Evolutionary conservation across 768 basidiomycete genomes (phyloP).

Genomic region (Xerocomellus amylosporus): DNA sequence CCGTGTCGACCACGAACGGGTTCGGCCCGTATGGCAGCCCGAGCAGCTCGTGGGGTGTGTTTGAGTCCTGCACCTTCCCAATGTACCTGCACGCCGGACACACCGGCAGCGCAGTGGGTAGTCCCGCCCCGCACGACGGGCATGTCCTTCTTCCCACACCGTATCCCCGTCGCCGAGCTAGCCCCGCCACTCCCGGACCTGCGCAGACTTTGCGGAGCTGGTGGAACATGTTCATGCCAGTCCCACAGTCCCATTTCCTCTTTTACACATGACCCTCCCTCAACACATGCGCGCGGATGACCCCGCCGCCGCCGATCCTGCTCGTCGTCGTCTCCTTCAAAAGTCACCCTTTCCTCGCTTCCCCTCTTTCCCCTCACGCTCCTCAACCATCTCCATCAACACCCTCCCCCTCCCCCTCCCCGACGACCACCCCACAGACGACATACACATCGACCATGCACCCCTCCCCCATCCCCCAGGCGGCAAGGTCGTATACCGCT

Average conservation of each 20-base stretch:
- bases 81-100: constrained; percentile 74
- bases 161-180: constrained; percentile 18
- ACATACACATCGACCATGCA: constrained; percentile 34
- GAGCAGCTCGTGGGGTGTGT: constrained; percentile 68
- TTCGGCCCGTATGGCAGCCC: constrained; percentile 59
- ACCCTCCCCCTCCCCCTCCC: background rate
- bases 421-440: constrained; percentile 1
- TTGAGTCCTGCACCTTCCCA: constrained; percentile 49
- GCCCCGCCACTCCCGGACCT: background rate
- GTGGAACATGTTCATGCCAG: constrained; percentile 12
- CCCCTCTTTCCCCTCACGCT: constrained; percentile 35
- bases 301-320: constrained; percentile 42
- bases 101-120: constrained; percentile 68
- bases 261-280: constrained; percentile 32
- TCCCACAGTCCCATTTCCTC: background rate
- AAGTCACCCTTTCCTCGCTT: constrained; percentile 34
- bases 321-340: constrained; percentile 43
- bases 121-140: constrained; percentile 56
- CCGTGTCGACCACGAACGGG: constrained; percentile 66
- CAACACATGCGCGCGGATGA: constrained; percentile 41
- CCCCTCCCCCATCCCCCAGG: constrained; percentile 25
- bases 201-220: constrained; percentile 12
- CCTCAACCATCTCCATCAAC: background rate
- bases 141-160: constrained; percentile 37
- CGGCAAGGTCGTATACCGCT: constrained; percentile 58